A percentile compares a stretch with the other conserved stretches of the same genome.
These are phyloP conservation scores for Scytalidium sp. DNA, from an alignment of 2,329 filamentous ascomycete species.

Conservation along the genomic window DNA sequence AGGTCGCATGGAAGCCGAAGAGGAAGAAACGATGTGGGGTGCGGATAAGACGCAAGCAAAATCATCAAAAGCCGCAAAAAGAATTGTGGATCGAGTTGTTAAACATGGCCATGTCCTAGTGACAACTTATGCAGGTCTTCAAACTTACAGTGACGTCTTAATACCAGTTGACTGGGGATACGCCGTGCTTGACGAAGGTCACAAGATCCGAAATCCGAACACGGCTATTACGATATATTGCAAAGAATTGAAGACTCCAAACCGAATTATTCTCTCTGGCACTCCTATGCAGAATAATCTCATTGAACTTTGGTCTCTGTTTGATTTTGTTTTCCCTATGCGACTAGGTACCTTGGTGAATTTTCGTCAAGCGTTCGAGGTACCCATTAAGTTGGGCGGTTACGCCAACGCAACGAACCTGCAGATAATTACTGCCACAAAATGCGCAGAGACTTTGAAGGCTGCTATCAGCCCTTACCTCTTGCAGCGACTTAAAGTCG, in stretches of 20 bases:
- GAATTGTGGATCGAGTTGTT: constrained; percentile 78
- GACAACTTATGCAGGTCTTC: constrained; percentile 93
- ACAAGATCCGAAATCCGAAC: constrained; percentile 97
- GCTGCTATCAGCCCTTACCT: constrained; percentile 92
- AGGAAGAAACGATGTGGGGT: constrained; percentile 41
- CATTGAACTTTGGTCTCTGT: constrained; percentile 92
- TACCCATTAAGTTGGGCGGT: constrained; percentile 88
- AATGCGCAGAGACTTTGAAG: constrained; percentile 90
- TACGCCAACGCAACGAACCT: constrained; percentile 94
- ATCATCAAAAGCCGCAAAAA: constrained; percentile 67
- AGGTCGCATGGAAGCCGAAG: constrained; percentile 52
- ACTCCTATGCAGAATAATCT: constrained; percentile 98
- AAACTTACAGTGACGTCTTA: constrained; percentile 82
- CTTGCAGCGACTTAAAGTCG: constrained; percentile 86
- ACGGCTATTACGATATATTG: constrained; percentile 92
- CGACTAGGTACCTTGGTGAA: constrained; percentile 86
- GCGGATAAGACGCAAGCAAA: constrained; percentile 42
- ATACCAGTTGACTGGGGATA: constrained; percentile 88
- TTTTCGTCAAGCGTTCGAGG: constrained; percentile 88
- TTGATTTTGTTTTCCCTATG: constrained; percentile 98
- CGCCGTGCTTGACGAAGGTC: constrained; percentile 91
- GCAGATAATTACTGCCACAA: constrained; percentile 90
- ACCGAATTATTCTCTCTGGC: constrained; percentile 89
- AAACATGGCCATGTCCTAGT: constrained; percentile 88
- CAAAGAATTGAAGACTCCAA: constrained; percentile 87